Evolutionary conservation across 2,329 filamentous ascomycete species (phyloP), one percentile per base, ranked within the genome.

Genomic region (Alternaria arbusti): DNA sequence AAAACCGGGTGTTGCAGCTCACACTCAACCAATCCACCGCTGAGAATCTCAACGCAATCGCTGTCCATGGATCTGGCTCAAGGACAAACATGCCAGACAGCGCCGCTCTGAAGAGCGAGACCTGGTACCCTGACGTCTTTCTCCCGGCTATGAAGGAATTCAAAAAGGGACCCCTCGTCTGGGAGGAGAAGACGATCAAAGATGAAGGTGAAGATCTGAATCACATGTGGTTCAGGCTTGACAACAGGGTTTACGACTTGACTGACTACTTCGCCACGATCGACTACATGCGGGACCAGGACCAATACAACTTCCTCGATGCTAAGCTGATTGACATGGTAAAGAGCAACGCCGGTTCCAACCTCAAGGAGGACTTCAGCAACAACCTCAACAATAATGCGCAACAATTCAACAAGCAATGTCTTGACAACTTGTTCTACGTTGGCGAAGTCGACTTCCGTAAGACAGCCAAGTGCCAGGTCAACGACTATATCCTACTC

Each of bases 401-500:
- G 56, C 90, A 90, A 67, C 69, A 79, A n/a, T 91, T 93, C 80
- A 93, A 89, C 66, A 81, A 94, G 73, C 89, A 89, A 71, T 99
- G 96, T 79, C 86, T 98, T 68, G 86, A 94, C 72, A 92, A 94
- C 70, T 86, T 88, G 20, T 97, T 97, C 80, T 96, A 93, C 73
- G 85, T 91, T 54, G 96, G 95, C 54, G 90, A 89, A 65, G 87
- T 89, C 0, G 96, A 99, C 79, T 98, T 98, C 86, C 89, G 96
- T 52, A 82, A 92, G 20, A 85, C 87, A 1, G 79, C 93, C 2
- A 87, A 86, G 69, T 99, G 96, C 78, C 89, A 92, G 72, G 90
- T 93, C 74, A 97, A 97, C 84, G 95, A 95, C 82, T 98, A 93
- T 81, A 90, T 98, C 66, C 84, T 99, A 61, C 84, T 98, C 56